These are phyloP conservation scores for Coemansia sp. DNA, from an alignment of 192 early-diverging fungal genomes.

Conservation along the genomic window DNA sequence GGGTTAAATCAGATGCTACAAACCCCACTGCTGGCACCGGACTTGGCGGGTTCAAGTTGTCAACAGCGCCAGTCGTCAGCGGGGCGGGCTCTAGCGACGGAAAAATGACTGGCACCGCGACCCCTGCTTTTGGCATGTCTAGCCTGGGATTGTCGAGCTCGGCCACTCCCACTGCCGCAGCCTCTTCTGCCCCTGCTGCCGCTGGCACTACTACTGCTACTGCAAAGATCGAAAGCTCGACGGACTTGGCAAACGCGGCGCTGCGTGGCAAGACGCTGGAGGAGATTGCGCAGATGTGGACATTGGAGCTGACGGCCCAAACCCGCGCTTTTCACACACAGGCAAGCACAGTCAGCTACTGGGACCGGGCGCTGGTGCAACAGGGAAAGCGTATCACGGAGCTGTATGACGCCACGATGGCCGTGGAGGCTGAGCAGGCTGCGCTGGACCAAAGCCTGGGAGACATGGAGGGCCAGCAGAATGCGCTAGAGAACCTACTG, in stretches of 20 bases:
- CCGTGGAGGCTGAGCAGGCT: conserved; percentile 70
- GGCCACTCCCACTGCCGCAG: neutral
- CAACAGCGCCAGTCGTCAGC: conserved; percentile 30
- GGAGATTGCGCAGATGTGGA: conserved; percentile 91
- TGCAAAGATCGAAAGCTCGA: conserved; percentile 58
- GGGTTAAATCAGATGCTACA: conserved; percentile 28
- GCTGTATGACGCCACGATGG: conserved; percentile 69
- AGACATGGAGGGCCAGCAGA: conserved; percentile 84
- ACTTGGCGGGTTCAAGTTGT: conserved; percentile 42
- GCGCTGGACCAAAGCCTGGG: conserved; percentile 83
- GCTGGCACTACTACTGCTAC: neutral
- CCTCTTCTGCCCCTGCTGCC: neutral
- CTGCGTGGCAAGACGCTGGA: conserved; percentile 74
- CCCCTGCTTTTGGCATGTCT: neutral
- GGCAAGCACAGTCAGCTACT: conserved; percentile 76
- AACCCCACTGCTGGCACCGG: conserved; percentile 48
- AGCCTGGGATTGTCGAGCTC: conserved; percentile 1
- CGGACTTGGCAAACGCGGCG: conserved; percentile 30
- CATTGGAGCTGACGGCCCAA: conserved; percentile 70
- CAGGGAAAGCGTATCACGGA: conserved; percentile 78
- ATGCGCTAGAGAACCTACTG: conserved; percentile 72
- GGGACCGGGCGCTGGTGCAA: conserved; percentile 83
- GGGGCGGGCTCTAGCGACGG: conserved; percentile 15
- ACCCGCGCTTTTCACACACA: conserved; percentile 82
- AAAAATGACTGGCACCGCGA: conserved; percentile 31